Base-by-base conservation (phyloP, 192 early-diverging fungal species). In the Backusella macrospora region DNA sequence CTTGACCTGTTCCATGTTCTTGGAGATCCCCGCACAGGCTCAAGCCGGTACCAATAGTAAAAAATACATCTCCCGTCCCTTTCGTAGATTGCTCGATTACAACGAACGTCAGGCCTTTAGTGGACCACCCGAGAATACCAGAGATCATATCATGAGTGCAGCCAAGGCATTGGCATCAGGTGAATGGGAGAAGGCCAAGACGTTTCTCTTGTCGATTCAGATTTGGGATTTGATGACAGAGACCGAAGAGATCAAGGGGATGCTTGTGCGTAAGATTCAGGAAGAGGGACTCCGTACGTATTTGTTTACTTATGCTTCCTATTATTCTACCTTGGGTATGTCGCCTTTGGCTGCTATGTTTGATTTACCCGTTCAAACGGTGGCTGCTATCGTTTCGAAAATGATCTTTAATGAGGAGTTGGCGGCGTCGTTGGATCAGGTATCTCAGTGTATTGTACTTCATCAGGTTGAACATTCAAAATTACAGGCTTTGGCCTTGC, bases 101-200 rank as follows among this genome's bases (percentile, higher is more conserved):
- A 94, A 95, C 84, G 96, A 98, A 80, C 91, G 96, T 77, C 97
- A 98, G 85, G 90, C 93, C 21, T 99, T 99, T 80, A 86, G 88
- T 62, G 96, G 94, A 80, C 98, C 98, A 16, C 96, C 98, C 6
- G 98, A 99, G 83, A 98, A 96, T 84, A 99, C 94, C 16, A 90
- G 98, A 73, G 98, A 99, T 85, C 95, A 98, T 83, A 96, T 99
- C 76, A 96, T 99, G 96, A 94, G 91, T 39, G 94, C 98, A 6
- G 88, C 98, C 42, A 95, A 96, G 79, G 92, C 96, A 4, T 85
- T 98, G 65, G 91, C 95, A n/a, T 82, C 84, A 15, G 97, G 96
- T 63, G 94, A 99, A 83, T 99, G 98, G 98, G 85, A 96, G 74
- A 87, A 87, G 74, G 92, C 91, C 68, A 80, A 83, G 68, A 92